phyloP scores from a whole-genome alignment of 257 asterid species.

The Fraxinus cuspidata region DNA sequence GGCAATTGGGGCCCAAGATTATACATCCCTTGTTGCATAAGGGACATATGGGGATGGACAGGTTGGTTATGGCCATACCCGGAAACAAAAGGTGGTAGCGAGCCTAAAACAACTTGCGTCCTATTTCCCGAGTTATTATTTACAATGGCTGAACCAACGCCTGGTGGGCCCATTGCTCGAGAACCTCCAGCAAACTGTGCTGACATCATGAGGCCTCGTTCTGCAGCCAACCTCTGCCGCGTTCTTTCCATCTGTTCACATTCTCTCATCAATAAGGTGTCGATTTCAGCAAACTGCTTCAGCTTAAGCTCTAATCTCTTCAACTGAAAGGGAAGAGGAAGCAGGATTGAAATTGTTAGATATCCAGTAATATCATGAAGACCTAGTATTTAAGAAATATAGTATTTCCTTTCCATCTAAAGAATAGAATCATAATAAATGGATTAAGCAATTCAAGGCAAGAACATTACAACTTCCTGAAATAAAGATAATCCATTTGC shows the following conservation, averaged over 20 bases:
- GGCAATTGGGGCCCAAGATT: slow-evolving; percentile 55
- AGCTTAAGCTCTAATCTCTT: slow-evolving; percentile 69
- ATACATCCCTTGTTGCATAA: slow-evolving; percentile 49
- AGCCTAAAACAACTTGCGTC: slow-evolving; percentile 39
- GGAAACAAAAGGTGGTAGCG: slow-evolving; percentile 43
- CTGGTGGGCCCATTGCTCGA: slow-evolving; percentile 48
- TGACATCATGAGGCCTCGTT: slow-evolving; percentile 41
- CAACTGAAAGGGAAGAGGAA: slow-evolving; percentile 36
- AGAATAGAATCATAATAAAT: too few species aligned
- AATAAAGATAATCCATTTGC: not conserved
- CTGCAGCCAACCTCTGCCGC: slow-evolving; percentile 51
- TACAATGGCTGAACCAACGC: slow-evolving; percentile 36
- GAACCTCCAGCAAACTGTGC: slow-evolving; percentile 42
- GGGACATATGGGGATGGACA: slow-evolving; percentile 47
- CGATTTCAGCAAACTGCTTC: slow-evolving; percentile 70
- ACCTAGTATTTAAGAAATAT: not conserved
- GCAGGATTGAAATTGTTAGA: slow-evolving; percentile 12
- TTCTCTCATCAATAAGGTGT: slow-evolving; percentile 65
- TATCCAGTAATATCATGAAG: not conserved
- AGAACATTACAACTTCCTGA: not conserved
- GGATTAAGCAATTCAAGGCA: not conserved
- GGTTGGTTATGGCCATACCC: slow-evolving; percentile 52
- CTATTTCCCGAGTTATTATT: slow-evolving; percentile 38
- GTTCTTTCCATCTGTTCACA: slow-evolving; percentile 64
- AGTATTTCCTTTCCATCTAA: too few species aligned